Evolutionary conservation across 139 green algal genomes (phyloP), one percentile per base, ranked within the genome.

Genomic region (Picochlorum sp.): DNA sequence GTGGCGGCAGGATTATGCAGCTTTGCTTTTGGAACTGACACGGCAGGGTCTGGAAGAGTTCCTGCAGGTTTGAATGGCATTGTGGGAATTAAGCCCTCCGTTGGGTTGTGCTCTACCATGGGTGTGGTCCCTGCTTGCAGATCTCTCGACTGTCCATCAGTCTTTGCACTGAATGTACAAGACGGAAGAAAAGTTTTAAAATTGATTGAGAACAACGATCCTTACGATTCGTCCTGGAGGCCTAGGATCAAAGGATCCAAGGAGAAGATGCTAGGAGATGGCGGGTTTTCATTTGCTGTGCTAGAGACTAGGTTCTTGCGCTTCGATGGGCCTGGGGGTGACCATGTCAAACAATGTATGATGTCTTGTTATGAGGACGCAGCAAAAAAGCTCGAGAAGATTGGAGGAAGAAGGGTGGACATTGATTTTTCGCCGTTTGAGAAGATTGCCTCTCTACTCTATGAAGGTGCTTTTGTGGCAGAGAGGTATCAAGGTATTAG

Each of bases 11-110:
- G 84, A 3, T 61, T 90, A 11, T 69, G 88, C 49, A 79, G 49
- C 30, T 90, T 92, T 80, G 86, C 86, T 2, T 69, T 94, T 49
- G 87, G 87, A 20, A 94, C 87, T 4, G 87, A 94, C 74, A 94
- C 87, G 6, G 85, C 84, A 0, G 87, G 87, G 16, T 87, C 76
- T 56, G 84, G 80, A 62, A 74, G 84, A 13, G 77, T 90, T 34
- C 84, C 84, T 4, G 84, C 82, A 20, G 75, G 75, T 50, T 64
- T 85, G 32, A 86, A 85, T 63, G 86, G 86, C 37, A 87, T 83
- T 56, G 83, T 92, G 13, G 86, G 86, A 24, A 69, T 91, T 34
- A 93, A 93, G 71, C 76, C 76, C 13, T 87, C 81, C 0, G 49
- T 90, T 44, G 85, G 85, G 16, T 69, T 65, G n/a, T 69, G 88